A percentile compares a stretch with the other conserved stretches of the same genome.
phyloP scores from a whole-genome alignment of 2,329 filamentous ascomycete species.

The Epichloe scottii region DNA sequence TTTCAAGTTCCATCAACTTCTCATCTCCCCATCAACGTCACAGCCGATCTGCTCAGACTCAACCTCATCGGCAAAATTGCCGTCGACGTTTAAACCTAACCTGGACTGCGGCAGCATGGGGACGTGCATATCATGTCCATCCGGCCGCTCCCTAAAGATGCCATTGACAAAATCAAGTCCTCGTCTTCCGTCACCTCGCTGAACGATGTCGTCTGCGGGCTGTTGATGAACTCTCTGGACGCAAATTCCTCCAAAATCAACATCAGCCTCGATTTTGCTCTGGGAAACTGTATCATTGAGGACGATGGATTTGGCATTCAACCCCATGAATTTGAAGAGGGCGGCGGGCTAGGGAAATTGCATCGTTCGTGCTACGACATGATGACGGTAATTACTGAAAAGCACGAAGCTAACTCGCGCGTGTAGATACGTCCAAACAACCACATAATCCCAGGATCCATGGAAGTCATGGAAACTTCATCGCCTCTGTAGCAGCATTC shows the following conservation, averaged over 20 bases:
- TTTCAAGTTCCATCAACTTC: no score
- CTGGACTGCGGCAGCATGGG: conserved; percentile 2
- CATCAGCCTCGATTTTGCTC: conserved; percentile 59
- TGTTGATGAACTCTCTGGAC: conserved; percentile 78
- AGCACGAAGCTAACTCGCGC: not conserved
- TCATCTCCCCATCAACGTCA: not conserved
- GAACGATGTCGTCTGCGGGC: conserved; percentile 54
- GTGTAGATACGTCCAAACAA: conserved; percentile 66
- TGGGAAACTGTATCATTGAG: conserved; percentile 67
- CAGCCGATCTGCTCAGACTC: not conserved
- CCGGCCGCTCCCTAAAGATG: conserved; percentile 54
- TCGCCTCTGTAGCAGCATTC: conserved; percentile 63
- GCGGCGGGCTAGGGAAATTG: conserved; percentile 59
- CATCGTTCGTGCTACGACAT: conserved; percentile 45
- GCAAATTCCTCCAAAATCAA: conserved; percentile 57
- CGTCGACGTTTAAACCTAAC: not conserved
- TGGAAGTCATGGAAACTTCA: conserved; percentile 60
- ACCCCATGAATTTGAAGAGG: conserved; percentile 55
- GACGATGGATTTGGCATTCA: conserved; percentile 75
- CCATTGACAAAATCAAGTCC: conserved; percentile 70
- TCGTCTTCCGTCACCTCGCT: conserved; percentile 69
- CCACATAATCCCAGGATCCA: conserved; percentile 34
- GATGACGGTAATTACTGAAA: not conserved
- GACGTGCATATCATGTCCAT: conserved; percentile 42
- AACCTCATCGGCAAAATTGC: not conserved